Conservation (phyloP, 1,139 yeast species). For the Pichia cactophila region DNA sequence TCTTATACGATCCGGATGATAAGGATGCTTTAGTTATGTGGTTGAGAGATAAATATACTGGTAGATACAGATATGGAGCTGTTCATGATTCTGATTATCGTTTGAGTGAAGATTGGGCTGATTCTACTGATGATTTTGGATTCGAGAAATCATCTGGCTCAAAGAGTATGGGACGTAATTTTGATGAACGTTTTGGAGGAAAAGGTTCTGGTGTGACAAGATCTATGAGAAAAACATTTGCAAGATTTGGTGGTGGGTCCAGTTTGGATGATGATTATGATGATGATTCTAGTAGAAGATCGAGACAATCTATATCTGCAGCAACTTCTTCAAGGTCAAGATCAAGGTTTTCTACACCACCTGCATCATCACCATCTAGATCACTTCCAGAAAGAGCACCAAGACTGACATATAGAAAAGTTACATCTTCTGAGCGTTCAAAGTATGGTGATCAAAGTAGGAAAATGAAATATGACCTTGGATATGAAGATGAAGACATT, state of each 20-base stretch:
- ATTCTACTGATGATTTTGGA: slow-evolving; percentile 17
- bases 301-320: slow-evolving; percentile 1
- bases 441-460: slow-evolving; percentile 35
- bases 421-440: slow-evolving; percentile 36
- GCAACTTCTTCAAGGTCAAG: slow-evolving; percentile 2
- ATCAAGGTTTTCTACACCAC: slow-evolving; percentile 6
- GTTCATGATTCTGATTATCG: slow-evolving; percentile 24
- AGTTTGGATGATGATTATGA: slow-evolving; percentile 5
- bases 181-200: slow-evolving; percentile 5
- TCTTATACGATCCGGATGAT: slow-evolving; percentile 64
- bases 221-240: slow-evolving; percentile 17
- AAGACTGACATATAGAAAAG: slow-evolving; percentile 17
- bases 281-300: slow-evolving; percentile 3
- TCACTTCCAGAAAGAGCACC: background rate
- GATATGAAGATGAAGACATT: slow-evolving; percentile 41
- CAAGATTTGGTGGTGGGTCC: slow-evolving; percentile 11
- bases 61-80: slow-evolving; percentile 36
- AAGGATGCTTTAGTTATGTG: slow-evolving; percentile 48
- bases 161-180: slow-evolving; percentile 1
- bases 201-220: slow-evolving; percentile 10
- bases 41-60: slow-evolving; percentile 49
- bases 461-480: slow-evolving; percentile 37
- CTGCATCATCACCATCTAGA: slow-evolving; percentile 1
- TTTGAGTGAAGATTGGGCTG: slow-evolving; percentile 13
- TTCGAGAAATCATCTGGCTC: slow-evolving; percentile 7